Evolutionary conservation across 768 basidiomycete genomes (phyloP).

Genomic region (Lanmaoa rubissima): DNA sequence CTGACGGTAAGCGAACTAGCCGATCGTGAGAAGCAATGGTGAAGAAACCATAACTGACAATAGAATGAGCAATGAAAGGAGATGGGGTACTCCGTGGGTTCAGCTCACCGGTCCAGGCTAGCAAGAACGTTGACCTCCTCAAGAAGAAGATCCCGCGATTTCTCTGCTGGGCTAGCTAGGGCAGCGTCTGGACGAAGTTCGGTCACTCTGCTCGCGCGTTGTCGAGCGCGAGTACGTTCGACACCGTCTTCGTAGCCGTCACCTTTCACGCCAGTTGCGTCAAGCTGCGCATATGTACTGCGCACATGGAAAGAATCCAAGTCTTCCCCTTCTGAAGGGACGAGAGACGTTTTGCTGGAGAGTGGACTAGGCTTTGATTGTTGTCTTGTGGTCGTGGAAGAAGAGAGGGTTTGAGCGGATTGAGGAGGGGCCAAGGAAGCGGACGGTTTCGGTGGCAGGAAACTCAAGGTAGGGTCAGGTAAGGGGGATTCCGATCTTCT

Average conservation of each 20-base stretch:
- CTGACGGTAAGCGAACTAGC: constrained; percentile 64
- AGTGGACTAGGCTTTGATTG: constrained; percentile 34
- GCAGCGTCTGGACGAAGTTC: constrained; percentile 58
- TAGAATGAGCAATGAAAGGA: constrained; percentile 13
- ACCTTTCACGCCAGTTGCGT: constrained; percentile 85
- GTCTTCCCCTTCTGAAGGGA: constrained; percentile 78
- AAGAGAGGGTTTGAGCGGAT: constrained; percentile 39
- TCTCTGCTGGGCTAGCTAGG: constrained; percentile 56
- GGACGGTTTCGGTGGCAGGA: constrained; percentile 19
- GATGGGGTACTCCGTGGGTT: not conserved
- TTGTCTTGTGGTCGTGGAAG: constrained; percentile 24
- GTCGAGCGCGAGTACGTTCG: constrained; percentile 83
- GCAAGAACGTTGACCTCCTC: constrained; percentile 71
- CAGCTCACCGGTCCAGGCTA: constrained; percentile 81
- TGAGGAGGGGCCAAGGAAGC: constrained; percentile 26
- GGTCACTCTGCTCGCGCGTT: constrained; percentile 52
- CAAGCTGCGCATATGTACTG: constrained; percentile 87
- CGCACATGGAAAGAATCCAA: constrained; percentile 80
- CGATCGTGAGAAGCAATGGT: constrained; percentile 78
- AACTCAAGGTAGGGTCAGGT: constrained; percentile 17
- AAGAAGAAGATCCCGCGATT: constrained; percentile 62
- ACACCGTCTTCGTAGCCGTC: constrained; percentile 95
- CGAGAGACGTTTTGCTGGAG: constrained; percentile 58
- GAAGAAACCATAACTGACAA: constrained; percentile 88
- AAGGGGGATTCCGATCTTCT: constrained; percentile 26